A percentile compares a stretch with the other conserved stretches of the same genome.
These are phyloP conservation scores for Arthrobotrys musiformis DNA, from an alignment of 2,329 filamentous ascomycete genomes.

Conservation along the genomic window DNA sequence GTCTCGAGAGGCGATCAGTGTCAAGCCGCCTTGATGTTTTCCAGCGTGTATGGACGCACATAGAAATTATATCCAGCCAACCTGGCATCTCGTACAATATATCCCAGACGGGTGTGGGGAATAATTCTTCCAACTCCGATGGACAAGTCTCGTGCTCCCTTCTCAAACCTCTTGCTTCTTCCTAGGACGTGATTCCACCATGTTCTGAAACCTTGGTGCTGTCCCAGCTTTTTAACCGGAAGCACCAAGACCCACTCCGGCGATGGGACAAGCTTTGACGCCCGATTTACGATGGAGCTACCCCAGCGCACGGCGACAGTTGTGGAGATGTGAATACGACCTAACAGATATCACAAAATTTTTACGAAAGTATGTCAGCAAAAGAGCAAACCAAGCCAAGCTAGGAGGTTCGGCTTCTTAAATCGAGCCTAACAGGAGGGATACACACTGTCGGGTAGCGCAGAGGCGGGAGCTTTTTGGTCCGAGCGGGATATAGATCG, in stretches of 20 bases:
- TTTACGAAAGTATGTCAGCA: slow-evolving; percentile 11
- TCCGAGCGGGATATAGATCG: slow-evolving; percentile 8
- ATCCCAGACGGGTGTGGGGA: slow-evolving; percentile 56
- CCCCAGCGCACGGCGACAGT: slow-evolving; percentile 43
- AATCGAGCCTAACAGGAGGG: not conserved
- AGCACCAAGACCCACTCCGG: slow-evolving; percentile 43
- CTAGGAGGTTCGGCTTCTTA: not conserved
- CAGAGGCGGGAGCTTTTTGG: not conserved
- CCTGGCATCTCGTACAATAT: slow-evolving; percentile 51
- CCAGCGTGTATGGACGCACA: no score
- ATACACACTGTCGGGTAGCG: slow-evolving; percentile 6
- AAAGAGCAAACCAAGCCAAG: not conserved
- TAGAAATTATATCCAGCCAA: slow-evolving; percentile 27
- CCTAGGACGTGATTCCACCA: slow-evolving; percentile 29
- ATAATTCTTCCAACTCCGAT: slow-evolving; percentile 57
- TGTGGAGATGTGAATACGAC: slow-evolving; percentile 21
- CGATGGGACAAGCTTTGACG: slow-evolving; percentile 32
- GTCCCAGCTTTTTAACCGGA: slow-evolving; percentile 55
- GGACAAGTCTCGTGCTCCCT: slow-evolving; percentile 51
- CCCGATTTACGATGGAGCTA: slow-evolving; percentile 35
- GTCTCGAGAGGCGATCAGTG: slow-evolving; percentile 48
- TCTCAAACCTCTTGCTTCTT: slow-evolving; percentile 34
- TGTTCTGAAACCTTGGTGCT: slow-evolving; percentile 55
- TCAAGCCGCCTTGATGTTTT: slow-evolving; percentile 31
- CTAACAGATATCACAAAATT: slow-evolving; percentile 30